Conservation (phyloP, 345 rosid genomes). For the Eucalyptus camaldulensis region DNA sequence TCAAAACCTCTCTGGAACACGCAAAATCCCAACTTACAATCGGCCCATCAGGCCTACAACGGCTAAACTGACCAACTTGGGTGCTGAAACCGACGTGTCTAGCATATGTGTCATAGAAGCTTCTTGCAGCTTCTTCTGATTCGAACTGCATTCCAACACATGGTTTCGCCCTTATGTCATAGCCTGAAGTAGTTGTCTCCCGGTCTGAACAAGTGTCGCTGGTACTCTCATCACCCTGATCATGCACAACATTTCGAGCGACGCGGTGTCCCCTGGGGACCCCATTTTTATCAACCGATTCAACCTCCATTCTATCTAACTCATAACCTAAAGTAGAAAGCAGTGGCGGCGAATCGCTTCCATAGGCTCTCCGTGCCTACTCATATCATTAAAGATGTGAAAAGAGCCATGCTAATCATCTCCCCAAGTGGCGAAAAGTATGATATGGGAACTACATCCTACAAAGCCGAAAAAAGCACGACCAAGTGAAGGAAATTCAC, state of each 20-base stretch:
- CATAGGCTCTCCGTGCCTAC: background rate
- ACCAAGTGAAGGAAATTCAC: background rate
- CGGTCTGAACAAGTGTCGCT: slow-evolving; percentile 4
- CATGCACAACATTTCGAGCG: background rate
- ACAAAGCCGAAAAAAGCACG: background rate
- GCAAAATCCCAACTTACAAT: slow-evolving; percentile 45
- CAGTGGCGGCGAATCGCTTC: background rate
- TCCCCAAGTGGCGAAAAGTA: background rate
- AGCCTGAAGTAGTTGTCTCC: slow-evolving; percentile 5
- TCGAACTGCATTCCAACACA: slow-evolving; percentile 48
- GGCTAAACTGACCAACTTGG: slow-evolving; percentile 40
- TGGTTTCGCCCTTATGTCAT: slow-evolving; percentile 13
- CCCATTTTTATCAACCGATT: slow-evolving; percentile 10
- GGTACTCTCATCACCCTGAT: background rate
- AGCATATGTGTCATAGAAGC: slow-evolving; percentile 37
- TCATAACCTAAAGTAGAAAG: background rate
- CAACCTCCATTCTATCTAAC: slow-evolving; percentile 14
- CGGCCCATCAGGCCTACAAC: slow-evolving; percentile 50
- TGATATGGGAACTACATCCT: background rate
- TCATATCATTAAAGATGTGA: background rate
- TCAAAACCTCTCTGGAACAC: slow-evolving; percentile 39
- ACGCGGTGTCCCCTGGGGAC: background rate
- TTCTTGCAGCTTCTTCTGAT: slow-evolving; percentile 40
- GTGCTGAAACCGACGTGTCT: slow-evolving; percentile 32
- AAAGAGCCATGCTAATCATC: background rate